phyloP scores from a whole-genome alignment of 2,329 filamentous ascomycete genomes.

The Trichoderma simmonsii region DNA sequence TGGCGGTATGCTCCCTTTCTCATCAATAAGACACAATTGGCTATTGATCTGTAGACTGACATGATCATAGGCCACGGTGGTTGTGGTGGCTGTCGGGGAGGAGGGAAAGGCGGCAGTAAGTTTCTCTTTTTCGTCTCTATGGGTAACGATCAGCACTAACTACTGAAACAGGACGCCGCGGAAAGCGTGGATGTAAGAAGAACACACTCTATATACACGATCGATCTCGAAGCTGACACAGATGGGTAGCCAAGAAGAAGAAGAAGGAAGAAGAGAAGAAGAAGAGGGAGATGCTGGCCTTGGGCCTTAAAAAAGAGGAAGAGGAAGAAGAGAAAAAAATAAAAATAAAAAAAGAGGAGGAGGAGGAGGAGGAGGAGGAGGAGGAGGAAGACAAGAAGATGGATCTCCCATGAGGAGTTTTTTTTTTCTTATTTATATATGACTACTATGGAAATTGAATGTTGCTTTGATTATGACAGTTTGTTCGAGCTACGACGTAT shows the following conservation, averaged over 20 bases:
- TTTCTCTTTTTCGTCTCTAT: neutral
- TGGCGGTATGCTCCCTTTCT: neutral
- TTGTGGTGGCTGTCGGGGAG: neutral
- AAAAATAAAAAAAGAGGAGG: neutral
- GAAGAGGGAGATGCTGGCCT: neutral
- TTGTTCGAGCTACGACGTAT: too few relatives aligned
- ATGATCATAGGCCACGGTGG: neutral
- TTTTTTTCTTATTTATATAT: neutral
- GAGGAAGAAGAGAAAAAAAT: neutral
- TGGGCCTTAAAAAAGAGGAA: neutral
- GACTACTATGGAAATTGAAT: neutral
- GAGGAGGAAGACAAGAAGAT: neutral
- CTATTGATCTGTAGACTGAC: neutral
- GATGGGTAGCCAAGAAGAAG: neutral
- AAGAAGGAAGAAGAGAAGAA: neutral
- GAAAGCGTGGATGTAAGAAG: neutral
- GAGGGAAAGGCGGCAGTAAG: neutral
- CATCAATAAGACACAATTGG: neutral
- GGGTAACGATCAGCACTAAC: neutral
- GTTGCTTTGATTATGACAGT: neutral
- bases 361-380: neutral
- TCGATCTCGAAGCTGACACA: neutral
- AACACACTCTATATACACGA: neutral
- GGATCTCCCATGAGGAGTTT: neutral
- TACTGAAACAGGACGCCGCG: neutral